These are phyloP conservation scores for Leccinum aurantiacum DNA, from an alignment of 768 basidiomycete genomes.

Conservation along the genomic window DNA sequence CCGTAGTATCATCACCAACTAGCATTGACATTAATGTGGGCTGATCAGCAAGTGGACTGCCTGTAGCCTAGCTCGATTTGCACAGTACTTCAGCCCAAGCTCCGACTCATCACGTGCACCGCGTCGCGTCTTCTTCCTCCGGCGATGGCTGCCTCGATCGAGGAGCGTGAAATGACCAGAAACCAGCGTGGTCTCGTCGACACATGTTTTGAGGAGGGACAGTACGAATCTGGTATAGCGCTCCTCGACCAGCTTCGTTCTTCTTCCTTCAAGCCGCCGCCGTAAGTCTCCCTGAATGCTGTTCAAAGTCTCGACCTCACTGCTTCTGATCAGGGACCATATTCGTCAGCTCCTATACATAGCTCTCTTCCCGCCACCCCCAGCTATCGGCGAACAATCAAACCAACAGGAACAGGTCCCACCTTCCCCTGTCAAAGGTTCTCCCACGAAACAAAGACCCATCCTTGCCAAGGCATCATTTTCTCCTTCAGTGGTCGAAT, in stretches of 20 bases:
- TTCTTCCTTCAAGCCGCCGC: slow-evolving; percentile 52
- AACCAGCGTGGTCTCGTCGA: slow-evolving; percentile 62
- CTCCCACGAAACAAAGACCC: slow-evolving; percentile 50
- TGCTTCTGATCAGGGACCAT: slow-evolving; percentile 46
- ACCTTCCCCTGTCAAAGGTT: slow-evolving; percentile 38
- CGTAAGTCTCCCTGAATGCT: slow-evolving; percentile 42
- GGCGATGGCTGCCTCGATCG: slow-evolving; percentile 15
- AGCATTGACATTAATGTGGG: not conserved
- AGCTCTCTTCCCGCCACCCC: slow-evolving; percentile 55
- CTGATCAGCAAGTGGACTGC: not conserved
- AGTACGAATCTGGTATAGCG: slow-evolving; percentile 67
- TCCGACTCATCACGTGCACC: slow-evolving; percentile 23
- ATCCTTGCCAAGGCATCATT: slow-evolving; percentile 40
- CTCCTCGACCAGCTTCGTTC: slow-evolving; percentile 63
- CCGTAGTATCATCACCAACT: not conserved
- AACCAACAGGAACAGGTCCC: slow-evolving; percentile 25
- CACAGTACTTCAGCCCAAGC: not conserved
- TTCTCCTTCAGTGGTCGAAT: slow-evolving; percentile 46
- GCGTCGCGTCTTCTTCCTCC: slow-evolving; percentile 11
- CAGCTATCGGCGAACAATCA: slow-evolving; percentile 14
- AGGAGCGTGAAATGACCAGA: slow-evolving; percentile 46
- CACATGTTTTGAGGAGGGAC: slow-evolving; percentile 73
- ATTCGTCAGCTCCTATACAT: slow-evolving; percentile 70
- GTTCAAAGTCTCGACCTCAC: slow-evolving; percentile 15
- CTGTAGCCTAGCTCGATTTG: not conserved